Evolutionary conservation across 768 basidiomycete species (phyloP).

Genomic region (Leccinellum albellum): DNA sequence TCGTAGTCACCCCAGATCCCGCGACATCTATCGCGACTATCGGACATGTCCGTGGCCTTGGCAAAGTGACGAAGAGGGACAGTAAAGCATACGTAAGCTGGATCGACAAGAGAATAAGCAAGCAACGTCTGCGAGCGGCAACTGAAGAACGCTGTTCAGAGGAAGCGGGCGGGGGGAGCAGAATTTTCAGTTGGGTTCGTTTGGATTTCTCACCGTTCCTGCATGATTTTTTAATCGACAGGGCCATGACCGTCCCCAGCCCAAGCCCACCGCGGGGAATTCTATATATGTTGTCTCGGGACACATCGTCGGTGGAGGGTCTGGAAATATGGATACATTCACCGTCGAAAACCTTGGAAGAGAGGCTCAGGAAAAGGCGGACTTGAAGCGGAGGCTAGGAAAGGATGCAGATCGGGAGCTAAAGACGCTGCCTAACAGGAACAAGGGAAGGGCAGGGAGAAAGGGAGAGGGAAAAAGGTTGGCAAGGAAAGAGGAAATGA

Average conservation of each 20-base stretch:
- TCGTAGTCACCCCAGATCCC: constrained; percentile 84
- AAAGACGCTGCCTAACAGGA: constrained; percentile 55
- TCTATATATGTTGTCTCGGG: constrained; percentile 82
- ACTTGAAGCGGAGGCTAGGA: constrained; percentile 57
- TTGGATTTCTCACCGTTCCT: not conserved
- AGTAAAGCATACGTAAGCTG: constrained; percentile 81
- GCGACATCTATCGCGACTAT: constrained; percentile 76
- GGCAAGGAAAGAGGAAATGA: constrained; percentile 17
- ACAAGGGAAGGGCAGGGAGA: constrained; percentile 36
- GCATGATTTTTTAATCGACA: not conserved
- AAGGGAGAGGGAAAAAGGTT: constrained; percentile 16
- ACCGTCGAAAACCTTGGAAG: constrained; percentile 72
- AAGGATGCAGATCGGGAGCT: constrained; percentile 61
- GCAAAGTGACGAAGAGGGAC: constrained; percentile 69
- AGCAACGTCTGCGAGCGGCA: constrained; percentile 92
- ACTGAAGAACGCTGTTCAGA: constrained; percentile 74
- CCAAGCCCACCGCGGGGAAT: constrained; percentile 36
- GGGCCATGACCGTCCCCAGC: constrained; percentile 39
- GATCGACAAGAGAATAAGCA: constrained; percentile 87
- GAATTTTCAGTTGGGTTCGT: constrained; percentile 84
- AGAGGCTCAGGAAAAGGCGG: constrained; percentile 73
- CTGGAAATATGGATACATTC: constrained; percentile 43
- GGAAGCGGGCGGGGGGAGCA: constrained; percentile 67
- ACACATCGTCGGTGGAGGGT: constrained; percentile 58
- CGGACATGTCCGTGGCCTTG: constrained; percentile 83